These are phyloP conservation scores for Mycena belliarum DNA, from an alignment of 768 basidiomycete genomes.

Conservation along the genomic window DNA sequence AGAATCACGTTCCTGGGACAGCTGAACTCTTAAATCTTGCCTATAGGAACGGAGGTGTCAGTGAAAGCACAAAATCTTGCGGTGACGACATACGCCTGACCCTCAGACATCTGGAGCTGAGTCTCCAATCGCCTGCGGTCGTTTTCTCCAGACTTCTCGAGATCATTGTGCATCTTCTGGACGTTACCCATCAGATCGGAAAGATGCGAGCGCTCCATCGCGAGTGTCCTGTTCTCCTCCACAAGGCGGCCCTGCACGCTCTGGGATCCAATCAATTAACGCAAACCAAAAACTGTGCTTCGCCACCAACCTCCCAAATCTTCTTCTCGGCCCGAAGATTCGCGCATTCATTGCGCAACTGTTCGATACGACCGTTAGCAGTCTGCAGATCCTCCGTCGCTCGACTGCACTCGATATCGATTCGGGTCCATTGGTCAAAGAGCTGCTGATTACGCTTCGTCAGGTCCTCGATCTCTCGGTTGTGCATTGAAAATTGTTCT, in stretches of 20 bases:
- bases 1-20: conserved; percentile 74
- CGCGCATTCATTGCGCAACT: conserved; percentile 81
- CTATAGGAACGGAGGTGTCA: conserved; percentile 39
- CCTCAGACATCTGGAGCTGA: conserved; percentile 75
- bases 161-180: conserved; percentile 87
- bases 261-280: conserved; percentile 40
- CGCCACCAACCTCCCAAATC: conserved; percentile 77
- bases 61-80: neutral
- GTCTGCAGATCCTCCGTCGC: conserved; percentile 65
- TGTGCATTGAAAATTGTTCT: conserved; percentile 65
- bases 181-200: conserved; percentile 88
- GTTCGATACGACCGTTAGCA: conserved; percentile 64
- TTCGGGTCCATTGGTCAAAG: conserved; percentile 69
- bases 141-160: conserved; percentile 81
- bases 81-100: conserved; percentile 61
- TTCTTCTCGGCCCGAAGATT: conserved; percentile 92
- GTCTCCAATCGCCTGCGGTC: conserved; percentile 80
- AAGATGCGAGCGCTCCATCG: conserved; percentile 81
- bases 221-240: conserved; percentile 80
- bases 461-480: conserved; percentile 65
- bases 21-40: conserved; percentile 70
- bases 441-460: conserved; percentile 70
- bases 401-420: conserved; percentile 74
- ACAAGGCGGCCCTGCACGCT: conserved; percentile 77
- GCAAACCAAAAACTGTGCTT: neutral